These are phyloP conservation scores for Globisporangium apiculatum DNA, from an alignment of 352 stramenopile species.

Conservation along the genomic window DNA sequence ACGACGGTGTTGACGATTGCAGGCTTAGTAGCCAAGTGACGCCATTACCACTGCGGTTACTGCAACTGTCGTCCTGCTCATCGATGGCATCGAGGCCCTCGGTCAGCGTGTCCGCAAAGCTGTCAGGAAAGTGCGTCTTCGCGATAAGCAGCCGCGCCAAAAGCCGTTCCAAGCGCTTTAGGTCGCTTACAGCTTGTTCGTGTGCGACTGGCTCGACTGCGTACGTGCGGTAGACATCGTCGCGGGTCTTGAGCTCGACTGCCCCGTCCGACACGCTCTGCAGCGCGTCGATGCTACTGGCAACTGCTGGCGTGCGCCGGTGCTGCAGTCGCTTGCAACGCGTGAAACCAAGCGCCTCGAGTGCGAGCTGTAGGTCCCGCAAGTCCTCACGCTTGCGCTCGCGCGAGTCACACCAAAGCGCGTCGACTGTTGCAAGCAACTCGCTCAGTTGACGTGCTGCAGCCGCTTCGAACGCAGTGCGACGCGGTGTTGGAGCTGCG, in stretches of 20 bases:
- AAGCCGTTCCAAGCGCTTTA: slow-evolving; percentile 7
- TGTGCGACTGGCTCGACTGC: not conserved
- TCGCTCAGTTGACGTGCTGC: slow-evolving; percentile 1
- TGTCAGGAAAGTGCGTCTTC: slow-evolving; percentile 29
- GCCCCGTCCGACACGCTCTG: no score
- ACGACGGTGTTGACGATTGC: not conserved
- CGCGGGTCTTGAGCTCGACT: not conserved
- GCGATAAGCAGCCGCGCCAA: slow-evolving; percentile 24
- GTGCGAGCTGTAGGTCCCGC: slow-evolving; percentile 13
- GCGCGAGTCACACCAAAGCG: slow-evolving; percentile 47
- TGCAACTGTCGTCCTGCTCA: slow-evolving; percentile 9
- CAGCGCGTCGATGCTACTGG: no score
- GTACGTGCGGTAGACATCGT: slow-evolving; percentile 4
- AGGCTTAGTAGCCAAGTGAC: not conserved
- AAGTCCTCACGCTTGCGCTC: slow-evolving; percentile 17
- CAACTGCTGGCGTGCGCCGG: not conserved
- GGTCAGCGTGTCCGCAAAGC: slow-evolving; percentile 7
- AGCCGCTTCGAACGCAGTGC: not conserved
- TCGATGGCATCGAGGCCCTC: slow-evolving; percentile 4
- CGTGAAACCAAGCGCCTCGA: slow-evolving; percentile 9
- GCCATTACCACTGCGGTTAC: not conserved
- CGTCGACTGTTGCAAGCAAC: slow-evolving; percentile 17
- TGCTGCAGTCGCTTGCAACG: slow-evolving; percentile 10
- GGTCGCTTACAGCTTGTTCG: no score
- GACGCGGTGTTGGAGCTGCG: not conserved